Evolutionary conservation across 495 filamentous ascomycete species (phyloP), one percentile per base, ranked within the genome.

Genomic region (Viridothelium virens): DNA sequence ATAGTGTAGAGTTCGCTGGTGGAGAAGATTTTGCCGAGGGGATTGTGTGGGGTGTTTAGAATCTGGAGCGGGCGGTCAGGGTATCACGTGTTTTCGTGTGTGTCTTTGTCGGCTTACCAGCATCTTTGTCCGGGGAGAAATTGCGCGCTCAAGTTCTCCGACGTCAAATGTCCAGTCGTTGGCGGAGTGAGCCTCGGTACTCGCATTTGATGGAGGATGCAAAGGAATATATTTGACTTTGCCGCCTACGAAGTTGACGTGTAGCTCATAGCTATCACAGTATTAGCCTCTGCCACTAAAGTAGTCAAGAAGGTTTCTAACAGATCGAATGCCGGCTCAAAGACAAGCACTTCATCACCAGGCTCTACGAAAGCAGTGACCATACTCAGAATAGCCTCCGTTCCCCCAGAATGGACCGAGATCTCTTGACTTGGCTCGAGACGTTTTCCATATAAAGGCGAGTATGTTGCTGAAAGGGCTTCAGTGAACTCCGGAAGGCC

Each of bases 1-100:
- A 71, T 70, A 16, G 56, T 18, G 14, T 34, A n/a, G n/a, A 71
- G 59, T 47, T 71, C 69, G 4, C 53, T n/a, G 6, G n/a, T 11
- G 2, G 63, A 33, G 69, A 71, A 71, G 37, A 71, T 46, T 48
- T 71, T 71, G 16, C 69, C 63, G 5, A 65, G 4, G 1, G 69
- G 68, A 61, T 68, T 68, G 50, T 68, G 67, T 25, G 59, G 59
- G 12, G 10, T 62, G 62, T 63, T 63, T 16, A 63, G n/a, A 34
- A 63, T 63, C 62, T 63, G 7, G 34, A 36, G 10, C 11, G 18
- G 36, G 39, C 31, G 16, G 47, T 67, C 25, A 66, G 33, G 1
- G 0, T 67, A 66, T 7, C 64, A 18, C n/a, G 56, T 10, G 11
- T 31, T 53, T 16, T 61, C 34, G 34, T 9, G 1, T 11, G 0